Conservation (phyloP, 2,329 filamentous ascomycete species). For the Aspergillus sp. region DNA sequence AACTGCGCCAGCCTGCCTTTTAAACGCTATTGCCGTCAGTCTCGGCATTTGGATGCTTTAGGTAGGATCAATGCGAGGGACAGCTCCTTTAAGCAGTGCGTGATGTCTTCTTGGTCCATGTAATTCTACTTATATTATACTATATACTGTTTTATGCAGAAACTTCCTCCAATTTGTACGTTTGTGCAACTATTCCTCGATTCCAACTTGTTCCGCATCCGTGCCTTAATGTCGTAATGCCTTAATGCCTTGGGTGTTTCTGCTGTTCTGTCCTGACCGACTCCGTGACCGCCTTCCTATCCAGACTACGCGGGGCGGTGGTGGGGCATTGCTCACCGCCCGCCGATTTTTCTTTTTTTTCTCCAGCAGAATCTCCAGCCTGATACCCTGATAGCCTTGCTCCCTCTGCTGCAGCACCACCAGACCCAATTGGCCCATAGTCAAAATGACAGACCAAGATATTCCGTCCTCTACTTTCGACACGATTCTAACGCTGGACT, state of each 20-base stretch:
- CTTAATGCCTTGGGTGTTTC: too few species aligned
- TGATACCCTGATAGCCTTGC: not conserved
- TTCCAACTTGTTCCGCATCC: too few species aligned
- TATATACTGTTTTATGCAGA: too few species aligned
- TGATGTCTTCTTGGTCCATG: not conserved
- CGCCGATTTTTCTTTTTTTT: not conserved
- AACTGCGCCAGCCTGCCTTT: too few species aligned
- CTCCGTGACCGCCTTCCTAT: not conserved
- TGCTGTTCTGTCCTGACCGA: not conserved
- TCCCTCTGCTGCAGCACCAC: too few species aligned
- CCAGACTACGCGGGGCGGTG: not conserved
- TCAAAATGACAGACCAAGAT: not conserved
- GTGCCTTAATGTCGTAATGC: too few species aligned
- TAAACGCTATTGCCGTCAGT: too few species aligned
- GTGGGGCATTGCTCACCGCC: not conserved
- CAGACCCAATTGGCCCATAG: not conserved
- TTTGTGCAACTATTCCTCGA: too few species aligned
- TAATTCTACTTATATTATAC: not conserved
- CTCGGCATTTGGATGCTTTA: too few species aligned
- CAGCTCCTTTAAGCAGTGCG: too few species aligned
- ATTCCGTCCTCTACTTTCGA: slow-evolving; percentile 33
- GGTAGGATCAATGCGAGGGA: too few species aligned
- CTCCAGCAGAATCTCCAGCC: not conserved
- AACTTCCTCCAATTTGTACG: too few species aligned
- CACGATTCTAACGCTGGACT: slow-evolving; percentile 65